Evolutionary conservation across 2,329 filamentous ascomycete species (phyloP).

Genomic region (Paraphaeosphaeria minitans): DNA sequence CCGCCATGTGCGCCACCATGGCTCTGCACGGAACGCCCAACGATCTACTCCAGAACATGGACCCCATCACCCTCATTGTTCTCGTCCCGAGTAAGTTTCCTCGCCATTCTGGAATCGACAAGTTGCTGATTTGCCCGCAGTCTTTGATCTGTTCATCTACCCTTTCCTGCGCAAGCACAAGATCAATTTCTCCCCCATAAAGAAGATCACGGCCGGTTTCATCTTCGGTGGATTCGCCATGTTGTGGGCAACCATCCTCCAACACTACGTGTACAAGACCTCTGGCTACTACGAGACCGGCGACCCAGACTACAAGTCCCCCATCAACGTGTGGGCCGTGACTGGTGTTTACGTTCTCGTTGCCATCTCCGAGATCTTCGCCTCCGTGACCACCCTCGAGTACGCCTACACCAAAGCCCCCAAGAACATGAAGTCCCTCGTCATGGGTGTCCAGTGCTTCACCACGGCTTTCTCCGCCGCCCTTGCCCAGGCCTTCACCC

Average conservation of each 20-base stretch:
- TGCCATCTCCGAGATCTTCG: conserved; percentile 58
- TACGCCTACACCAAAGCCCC: conserved; percentile 76
- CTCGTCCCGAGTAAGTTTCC: conserved; percentile 51
- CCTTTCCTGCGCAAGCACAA: conserved; percentile 66
- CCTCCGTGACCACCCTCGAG: conserved; percentile 64
- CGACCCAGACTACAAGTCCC: conserved; percentile 30
- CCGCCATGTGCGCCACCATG: conserved; percentile 57
- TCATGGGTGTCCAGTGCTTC: conserved; percentile 67
- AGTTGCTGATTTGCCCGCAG: conserved; percentile 8
- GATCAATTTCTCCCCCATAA: conserved; percentile 71
- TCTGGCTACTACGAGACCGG: conserved; percentile 27
- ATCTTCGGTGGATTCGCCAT: conserved; percentile 48
- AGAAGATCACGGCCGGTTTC: conserved; percentile 60
- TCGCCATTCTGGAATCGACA: conserved; percentile 42
- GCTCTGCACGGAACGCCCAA: conserved; percentile 54
- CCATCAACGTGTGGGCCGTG: conserved; percentile 64
- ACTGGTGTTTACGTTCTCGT: conserved; percentile 53
- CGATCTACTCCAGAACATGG: conserved; percentile 56
- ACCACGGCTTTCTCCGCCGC: conserved; percentile 69
- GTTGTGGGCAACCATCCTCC: conserved; percentile 51
- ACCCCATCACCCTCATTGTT: conserved; percentile 54
- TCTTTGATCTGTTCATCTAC: conserved; percentile 66
- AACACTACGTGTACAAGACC: conserved; percentile 58
- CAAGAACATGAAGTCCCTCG: conserved; percentile 74
- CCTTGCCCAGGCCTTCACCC: conserved; percentile 66